Evolutionary conservation across 225 moss, liverwort and hornwort species (phyloP).

Genomic region (Thuidium tamariscinum): DNA sequence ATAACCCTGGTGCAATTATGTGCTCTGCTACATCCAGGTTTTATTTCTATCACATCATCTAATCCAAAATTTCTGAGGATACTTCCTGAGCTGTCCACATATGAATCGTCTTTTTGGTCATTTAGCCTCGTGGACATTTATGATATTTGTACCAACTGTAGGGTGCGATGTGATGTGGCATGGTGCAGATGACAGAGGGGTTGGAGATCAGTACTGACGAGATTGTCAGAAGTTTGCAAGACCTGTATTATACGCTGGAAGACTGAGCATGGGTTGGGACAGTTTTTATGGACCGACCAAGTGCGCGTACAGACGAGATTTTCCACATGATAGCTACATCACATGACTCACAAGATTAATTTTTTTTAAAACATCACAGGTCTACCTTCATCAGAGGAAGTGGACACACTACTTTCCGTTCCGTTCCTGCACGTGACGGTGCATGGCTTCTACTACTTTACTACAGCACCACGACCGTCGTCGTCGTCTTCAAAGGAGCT

Average conservation of each 20-base stretch:
- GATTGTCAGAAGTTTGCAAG: slow-evolving; percentile 59
- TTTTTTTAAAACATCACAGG: not conserved
- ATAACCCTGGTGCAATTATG: not conserved
- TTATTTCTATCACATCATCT: not conserved
- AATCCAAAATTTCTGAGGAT: too few species aligned
- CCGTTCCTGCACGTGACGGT: not conserved
- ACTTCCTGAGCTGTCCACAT: not conserved
- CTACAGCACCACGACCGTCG: not conserved
- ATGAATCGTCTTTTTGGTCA: not conserved
- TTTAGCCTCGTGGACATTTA: not conserved
- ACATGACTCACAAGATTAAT: not conserved
- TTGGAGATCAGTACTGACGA: slow-evolving; percentile 73
- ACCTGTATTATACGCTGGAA: slow-evolving; percentile 58
- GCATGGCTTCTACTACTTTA: not conserved
- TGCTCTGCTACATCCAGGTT: not conserved
- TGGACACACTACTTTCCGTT: not conserved
- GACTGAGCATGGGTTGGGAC: slow-evolving; percentile 9
- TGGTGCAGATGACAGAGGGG: slow-evolving; percentile 56
- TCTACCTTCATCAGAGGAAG: not conserved
- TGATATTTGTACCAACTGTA: not conserved
- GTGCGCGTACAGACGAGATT: slow-evolving; percentile 2
- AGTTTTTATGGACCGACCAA: not conserved
- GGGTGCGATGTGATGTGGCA: not conserved
- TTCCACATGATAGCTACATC: not conserved
- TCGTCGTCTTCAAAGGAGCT: not conserved